Percentiles rank a stretch among this genome's conserved stretches.
Conservation (phyloP, 208 protist species). For the Balamuthia mandrillaris region DNA sequence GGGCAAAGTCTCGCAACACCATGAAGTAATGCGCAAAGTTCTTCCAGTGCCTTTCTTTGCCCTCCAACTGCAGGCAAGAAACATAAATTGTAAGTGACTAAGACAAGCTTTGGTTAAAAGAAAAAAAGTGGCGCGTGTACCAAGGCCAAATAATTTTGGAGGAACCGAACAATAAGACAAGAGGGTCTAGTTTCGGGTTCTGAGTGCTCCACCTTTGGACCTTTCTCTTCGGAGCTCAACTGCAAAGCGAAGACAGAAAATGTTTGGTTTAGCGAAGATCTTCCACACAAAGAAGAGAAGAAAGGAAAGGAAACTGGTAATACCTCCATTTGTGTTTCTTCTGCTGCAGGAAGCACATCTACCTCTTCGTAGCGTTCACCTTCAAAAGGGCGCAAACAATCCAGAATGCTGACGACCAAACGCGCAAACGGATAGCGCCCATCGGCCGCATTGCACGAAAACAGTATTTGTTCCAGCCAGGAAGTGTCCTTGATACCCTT, state of each 20-base stretch:
- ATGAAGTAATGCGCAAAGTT: constrained; percentile 53
- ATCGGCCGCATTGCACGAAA: constrained; percentile 38
- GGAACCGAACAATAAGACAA: neutral
- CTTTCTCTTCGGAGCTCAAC: too few species aligned
- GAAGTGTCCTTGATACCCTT: constrained; percentile 2
- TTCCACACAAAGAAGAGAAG: neutral
- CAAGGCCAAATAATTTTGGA: neutral
- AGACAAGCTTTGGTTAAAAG: neutral
- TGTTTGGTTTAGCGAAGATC: neutral
- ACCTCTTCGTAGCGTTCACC: constrained; percentile 25
- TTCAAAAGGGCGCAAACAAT: neutral
- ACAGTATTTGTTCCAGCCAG: constrained; percentile 51
- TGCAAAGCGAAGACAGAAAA: too few species aligned
- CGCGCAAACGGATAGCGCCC: constrained; percentile 10
- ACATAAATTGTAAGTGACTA: neutral
- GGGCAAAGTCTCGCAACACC: constrained; percentile 51
- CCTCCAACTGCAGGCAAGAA: neutral
- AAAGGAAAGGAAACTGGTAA: neutral
- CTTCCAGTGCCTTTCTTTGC: constrained; percentile 51
- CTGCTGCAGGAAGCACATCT: too few species aligned
- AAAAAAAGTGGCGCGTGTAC: neutral
- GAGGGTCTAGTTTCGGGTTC: too few species aligned
- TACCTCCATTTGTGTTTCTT: neutral
- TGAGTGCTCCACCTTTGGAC: too few species aligned
- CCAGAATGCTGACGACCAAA: constrained; percentile 26